A percentile compares a stretch with the other conserved stretches of the same genome.
These are phyloP conservation scores for Peniophora sp. DNA, from an alignment of 1,284 basidiomycete species.

Conservation along the genomic window DNA sequence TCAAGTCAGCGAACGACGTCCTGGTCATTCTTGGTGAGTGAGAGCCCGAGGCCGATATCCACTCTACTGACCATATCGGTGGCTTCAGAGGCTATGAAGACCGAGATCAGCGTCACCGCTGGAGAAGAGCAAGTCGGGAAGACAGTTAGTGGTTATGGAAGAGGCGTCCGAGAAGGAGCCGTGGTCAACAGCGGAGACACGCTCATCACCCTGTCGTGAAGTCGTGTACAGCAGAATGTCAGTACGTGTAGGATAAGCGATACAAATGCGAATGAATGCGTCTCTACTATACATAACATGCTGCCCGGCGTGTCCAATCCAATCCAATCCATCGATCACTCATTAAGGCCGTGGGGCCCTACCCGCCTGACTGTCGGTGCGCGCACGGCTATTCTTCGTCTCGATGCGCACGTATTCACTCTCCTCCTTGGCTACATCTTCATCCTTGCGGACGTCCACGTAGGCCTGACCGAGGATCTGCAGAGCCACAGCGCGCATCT, in stretches of 20 bases:
- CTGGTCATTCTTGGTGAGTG: slow-evolving; percentile 37
- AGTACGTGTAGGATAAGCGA: not conserved
- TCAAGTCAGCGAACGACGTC: slow-evolving; percentile 38
- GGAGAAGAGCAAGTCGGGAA: slow-evolving; percentile 39
- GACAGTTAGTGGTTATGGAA: slow-evolving; percentile 30
- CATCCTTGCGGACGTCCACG: slow-evolving; percentile 61
- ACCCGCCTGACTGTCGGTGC: slow-evolving; percentile 10
- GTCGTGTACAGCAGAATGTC: not conserved
- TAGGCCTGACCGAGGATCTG: slow-evolving; percentile 80
- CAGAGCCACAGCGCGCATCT: slow-evolving; percentile 74
- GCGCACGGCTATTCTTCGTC: slow-evolving; percentile 53
- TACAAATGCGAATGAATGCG: not conserved
- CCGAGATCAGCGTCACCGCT: slow-evolving; percentile 44
- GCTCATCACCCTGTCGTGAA: slow-evolving; percentile 26
- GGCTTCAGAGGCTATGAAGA: slow-evolving; percentile 66
- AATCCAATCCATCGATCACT: not conserved
- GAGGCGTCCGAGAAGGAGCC: slow-evolving; percentile 32
- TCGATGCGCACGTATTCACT: slow-evolving; percentile 82
- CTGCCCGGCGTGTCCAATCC: not conserved
- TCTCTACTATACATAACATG: not conserved
- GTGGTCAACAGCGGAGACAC: slow-evolving; percentile 36
- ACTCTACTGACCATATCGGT: not conserved
- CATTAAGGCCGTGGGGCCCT: not conserved
- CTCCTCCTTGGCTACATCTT: slow-evolving; percentile 43
- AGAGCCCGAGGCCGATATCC: not conserved